Conservation (phyloP, 257 asterid species). For the Paulownia fortunei region DNA sequence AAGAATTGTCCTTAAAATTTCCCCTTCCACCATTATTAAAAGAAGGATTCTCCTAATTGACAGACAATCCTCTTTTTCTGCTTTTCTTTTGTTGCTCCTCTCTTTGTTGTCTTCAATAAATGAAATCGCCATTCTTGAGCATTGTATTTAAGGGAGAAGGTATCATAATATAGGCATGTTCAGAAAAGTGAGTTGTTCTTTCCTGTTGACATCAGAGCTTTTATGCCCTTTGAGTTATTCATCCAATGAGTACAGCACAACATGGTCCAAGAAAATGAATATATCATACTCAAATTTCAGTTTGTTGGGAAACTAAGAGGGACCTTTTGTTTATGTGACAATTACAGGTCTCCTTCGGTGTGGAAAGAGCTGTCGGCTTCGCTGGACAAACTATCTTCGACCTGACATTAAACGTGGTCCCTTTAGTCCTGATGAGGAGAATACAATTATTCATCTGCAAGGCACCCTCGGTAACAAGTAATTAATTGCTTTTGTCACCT, state of each 20-base stretch:
- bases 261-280: not conserved
- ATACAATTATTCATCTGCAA: conserved; percentile 44
- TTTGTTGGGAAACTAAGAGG: not conserved
- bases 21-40: not conserved
- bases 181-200: not conserved
- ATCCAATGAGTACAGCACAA: not conserved
- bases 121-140: not conserved
- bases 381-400: conserved; percentile 69
- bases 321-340: not conserved
- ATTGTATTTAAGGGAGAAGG: not conserved
- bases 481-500: conserved; percentile 1
- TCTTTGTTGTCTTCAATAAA: too few relatives aligned
- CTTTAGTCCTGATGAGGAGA: conserved; percentile 54
- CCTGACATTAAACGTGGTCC: conserved; percentile 62
- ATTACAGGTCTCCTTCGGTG: conserved; percentile 59
- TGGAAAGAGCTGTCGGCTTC: conserved; percentile 76
- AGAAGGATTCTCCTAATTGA: not conserved
- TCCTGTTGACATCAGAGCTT: not conserved
- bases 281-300: not conserved
- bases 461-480: conserved; percentile 60
- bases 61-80: not conserved
- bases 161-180: not conserved
- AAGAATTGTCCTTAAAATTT: not conserved
- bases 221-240: not conserved
- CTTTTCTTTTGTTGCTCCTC: not conserved